These are phyloP conservation scores for Vigna mungo DNA, from an alignment of 306 rosid genomes.

Conservation along the genomic window DNA sequence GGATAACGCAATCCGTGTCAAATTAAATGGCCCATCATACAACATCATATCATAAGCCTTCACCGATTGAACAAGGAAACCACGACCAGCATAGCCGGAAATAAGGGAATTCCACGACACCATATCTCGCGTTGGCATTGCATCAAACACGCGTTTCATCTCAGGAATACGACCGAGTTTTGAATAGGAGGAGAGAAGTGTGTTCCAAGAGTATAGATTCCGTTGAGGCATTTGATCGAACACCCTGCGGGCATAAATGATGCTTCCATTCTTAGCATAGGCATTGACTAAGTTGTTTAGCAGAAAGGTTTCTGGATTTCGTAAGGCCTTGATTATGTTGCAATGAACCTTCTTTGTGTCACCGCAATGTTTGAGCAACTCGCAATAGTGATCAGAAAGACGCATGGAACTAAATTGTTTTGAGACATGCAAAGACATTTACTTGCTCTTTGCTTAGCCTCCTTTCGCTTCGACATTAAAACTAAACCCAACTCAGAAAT, in stretches of 20 bases:
- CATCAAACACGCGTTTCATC: constrained; percentile 62
- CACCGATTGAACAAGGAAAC: constrained; percentile 55
- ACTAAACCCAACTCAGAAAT: no score
- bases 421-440: background rate
- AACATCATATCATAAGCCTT: constrained; percentile 72
- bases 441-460: no score
- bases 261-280: constrained; percentile 60
- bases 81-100: constrained; percentile 62
- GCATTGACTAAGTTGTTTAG: constrained; percentile 62
- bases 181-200: constrained; percentile 67
- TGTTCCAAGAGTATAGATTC: constrained; percentile 76
- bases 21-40: constrained; percentile 51
- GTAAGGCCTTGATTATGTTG: constrained; percentile 59
- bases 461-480: no score
- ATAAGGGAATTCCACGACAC: constrained; percentile 80
- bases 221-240: constrained; percentile 72
- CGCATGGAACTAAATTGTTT: background rate
- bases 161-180: constrained; percentile 58
- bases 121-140: constrained; percentile 67
- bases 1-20: constrained; percentile 72
- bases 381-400: constrained; percentile 68
- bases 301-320: constrained; percentile 68
- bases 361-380: constrained; percentile 64
- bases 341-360: constrained; percentile 74
- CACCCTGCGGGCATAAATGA: constrained; percentile 63